Conservation (phyloP, 345 rosid genomes). For the Trapa incisa region DNA sequence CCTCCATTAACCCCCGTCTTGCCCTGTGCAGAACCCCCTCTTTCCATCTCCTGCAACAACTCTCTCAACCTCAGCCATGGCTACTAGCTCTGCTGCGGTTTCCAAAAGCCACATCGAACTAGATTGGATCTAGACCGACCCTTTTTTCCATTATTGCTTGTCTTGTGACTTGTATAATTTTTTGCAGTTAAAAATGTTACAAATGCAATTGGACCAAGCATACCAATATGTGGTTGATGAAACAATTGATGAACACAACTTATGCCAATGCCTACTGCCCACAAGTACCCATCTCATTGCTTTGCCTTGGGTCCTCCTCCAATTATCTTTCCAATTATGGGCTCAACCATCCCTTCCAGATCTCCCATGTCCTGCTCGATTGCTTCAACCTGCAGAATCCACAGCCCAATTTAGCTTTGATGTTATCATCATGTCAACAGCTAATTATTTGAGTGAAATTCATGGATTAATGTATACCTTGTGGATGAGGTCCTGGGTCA, state of each 20-base stretch:
- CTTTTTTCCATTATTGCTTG: background rate
- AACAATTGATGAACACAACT: background rate
- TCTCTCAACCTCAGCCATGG: background rate
- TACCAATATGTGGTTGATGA: too few relatives aligned
- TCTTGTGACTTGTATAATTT: too few relatives aligned
- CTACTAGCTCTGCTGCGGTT: background rate
- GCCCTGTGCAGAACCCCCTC: too few relatives aligned
- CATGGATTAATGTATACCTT: conserved; percentile 25
- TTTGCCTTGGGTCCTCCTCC: conserved; percentile 16
- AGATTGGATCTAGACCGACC: background rate
- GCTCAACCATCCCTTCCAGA: conserved; percentile 45
- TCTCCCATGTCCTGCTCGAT: conserved; percentile 39
- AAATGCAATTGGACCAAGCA: too few relatives aligned
- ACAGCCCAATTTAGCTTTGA: background rate
- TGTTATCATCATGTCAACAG: background rate
- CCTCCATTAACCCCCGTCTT: too few relatives aligned
- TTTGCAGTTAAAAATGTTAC: too few relatives aligned
- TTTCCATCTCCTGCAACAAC: too few relatives aligned
- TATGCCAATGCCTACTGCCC: too few relatives aligned
- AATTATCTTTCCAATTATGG: conserved; percentile 24
- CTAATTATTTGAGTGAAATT: too few relatives aligned
- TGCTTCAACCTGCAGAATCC: conserved; percentile 30
- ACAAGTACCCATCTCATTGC: background rate
- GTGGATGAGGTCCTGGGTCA: conserved; percentile 32
- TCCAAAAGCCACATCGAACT: too few relatives aligned